phyloP scores from a whole-genome alignment of 495 filamentous ascomycete species.

The Hyaloscypha hepaticicola region DNA sequence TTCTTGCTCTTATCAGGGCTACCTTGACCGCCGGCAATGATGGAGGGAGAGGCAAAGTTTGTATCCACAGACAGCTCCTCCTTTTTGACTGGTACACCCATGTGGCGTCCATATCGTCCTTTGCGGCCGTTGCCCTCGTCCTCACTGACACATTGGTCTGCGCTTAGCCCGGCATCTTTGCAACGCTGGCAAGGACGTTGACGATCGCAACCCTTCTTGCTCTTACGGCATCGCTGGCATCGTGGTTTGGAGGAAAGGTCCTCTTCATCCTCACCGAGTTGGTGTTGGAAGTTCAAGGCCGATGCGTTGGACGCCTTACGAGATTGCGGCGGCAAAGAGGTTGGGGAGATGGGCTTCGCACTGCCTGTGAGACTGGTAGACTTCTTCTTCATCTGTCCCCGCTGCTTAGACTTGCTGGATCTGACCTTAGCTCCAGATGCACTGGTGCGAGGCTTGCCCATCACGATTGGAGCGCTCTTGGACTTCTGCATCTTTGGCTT shows the following conservation, averaged over 20 bases:
- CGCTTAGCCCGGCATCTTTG: conserved; percentile 89
- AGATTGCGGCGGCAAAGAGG: conserved; percentile 61
- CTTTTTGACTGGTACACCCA: conserved; percentile 90
- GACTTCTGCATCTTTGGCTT: conserved; percentile 39
- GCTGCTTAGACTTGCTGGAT: conserved; percentile 50
- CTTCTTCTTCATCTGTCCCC: conserved; percentile 58
- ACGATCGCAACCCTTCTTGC: conserved; percentile 98
- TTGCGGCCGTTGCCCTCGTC: conserved; percentile 96
- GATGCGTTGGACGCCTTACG: conserved; percentile 79
- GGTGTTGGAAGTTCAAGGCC: conserved; percentile 63
- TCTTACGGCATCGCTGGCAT: conserved; percentile 97
- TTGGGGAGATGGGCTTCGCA: conserved; percentile 66
- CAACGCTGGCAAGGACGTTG: conserved; percentile 92
- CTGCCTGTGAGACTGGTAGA: conserved; percentile 32
- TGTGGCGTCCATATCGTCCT: conserved; percentile 92
- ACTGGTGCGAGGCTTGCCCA: conserved; percentile 32
- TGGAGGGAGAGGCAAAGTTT: conserved; percentile 37
- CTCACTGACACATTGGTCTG: conserved; percentile 92
- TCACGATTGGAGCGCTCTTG: conserved; percentile 21
- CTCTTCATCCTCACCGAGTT: conserved; percentile 79
- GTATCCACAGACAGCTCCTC: conserved; percentile 37
- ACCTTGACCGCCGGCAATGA: conserved; percentile 37
- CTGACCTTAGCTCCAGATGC: conserved; percentile 37
- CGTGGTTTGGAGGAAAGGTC: conserved; percentile 92
- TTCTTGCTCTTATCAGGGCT: conserved; percentile 66